Percentiles rank a stretch among this genome's conserved stretches.
phyloP scores from a whole-genome alignment of 192 early-diverging fungal genomes.

The Geosiphon pyriformis region DNA sequence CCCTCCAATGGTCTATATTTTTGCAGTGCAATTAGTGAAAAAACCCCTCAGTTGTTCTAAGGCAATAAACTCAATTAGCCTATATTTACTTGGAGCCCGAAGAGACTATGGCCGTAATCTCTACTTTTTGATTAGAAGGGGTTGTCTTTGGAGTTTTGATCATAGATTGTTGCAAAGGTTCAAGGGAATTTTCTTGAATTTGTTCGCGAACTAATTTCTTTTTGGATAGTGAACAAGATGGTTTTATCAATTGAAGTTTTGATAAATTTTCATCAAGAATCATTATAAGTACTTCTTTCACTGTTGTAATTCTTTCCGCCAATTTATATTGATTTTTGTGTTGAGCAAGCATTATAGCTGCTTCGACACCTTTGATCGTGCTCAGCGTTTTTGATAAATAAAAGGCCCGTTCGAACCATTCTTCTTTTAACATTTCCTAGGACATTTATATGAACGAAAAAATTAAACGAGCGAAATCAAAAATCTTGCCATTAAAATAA shows the following conservation, averaged over 20 bases:
- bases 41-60: no score
- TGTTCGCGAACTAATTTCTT: not conserved
- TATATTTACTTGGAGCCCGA: no score
- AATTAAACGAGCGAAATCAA: not conserved
- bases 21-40: no score
- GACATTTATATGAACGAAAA: not conserved
- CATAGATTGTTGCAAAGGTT: not conserved
- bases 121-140: no score
- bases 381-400: constrained; percentile 66
- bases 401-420: constrained; percentile 68
- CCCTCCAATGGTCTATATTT: no score
- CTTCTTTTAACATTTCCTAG: constrained; percentile 71
- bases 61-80: no score
- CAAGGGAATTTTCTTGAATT: not conserved
- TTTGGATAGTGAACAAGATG: not conserved
- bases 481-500: not conserved
- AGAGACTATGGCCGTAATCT: no score
- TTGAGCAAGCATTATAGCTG: constrained; percentile 78
- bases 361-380: constrained; percentile 64
- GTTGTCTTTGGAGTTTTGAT: not conserved
- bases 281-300: not conserved
- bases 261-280: not conserved
- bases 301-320: constrained; percentile 69
- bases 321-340: constrained; percentile 56
- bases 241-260: not conserved